phyloP scores from a whole-genome alignment of 495 filamentous ascomycete genomes.

The Tuber brumale region DNA sequence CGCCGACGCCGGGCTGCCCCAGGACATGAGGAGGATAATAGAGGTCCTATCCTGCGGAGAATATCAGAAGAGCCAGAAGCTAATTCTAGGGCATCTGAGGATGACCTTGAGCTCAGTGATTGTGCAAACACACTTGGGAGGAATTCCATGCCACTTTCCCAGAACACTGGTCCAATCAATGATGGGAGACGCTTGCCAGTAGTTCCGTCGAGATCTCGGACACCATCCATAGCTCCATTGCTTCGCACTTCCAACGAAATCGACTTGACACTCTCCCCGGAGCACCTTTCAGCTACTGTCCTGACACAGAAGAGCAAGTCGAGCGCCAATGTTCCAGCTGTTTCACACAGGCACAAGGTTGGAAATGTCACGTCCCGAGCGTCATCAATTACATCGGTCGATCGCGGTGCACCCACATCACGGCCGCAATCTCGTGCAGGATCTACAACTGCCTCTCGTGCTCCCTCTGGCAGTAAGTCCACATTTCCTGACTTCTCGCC shows the following conservation, averaged over 20 bases:
- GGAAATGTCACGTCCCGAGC: neutral
- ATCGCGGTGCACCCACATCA: neutral
- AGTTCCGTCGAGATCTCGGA: neutral
- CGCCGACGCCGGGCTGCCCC: neutral
- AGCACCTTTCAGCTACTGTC: neutral
- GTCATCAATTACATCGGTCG: neutral
- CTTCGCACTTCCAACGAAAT: neutral
- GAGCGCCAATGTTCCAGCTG: neutral
- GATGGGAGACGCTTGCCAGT: neutral
- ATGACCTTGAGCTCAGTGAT: neutral
- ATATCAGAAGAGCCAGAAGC: slow-evolving; percentile 2
- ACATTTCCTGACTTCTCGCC: slow-evolving; percentile 52
- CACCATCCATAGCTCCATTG: neutral
- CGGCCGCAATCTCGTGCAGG: slow-evolving; percentile 1
- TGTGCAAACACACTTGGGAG: neutral
- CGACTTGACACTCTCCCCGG: neutral
- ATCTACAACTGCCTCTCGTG: neutral
- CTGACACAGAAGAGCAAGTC: neutral
- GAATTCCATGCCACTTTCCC: neutral
- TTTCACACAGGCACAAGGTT: neutral
- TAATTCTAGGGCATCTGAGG: neutral
- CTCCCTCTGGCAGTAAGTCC: slow-evolving; percentile 12
- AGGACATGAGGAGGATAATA: neutral
- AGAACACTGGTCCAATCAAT: neutral
- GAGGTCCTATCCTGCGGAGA: neutral